phyloP scores from a whole-genome alignment of 106 monocot genomes.

The Cymbidium sinense region DNA sequence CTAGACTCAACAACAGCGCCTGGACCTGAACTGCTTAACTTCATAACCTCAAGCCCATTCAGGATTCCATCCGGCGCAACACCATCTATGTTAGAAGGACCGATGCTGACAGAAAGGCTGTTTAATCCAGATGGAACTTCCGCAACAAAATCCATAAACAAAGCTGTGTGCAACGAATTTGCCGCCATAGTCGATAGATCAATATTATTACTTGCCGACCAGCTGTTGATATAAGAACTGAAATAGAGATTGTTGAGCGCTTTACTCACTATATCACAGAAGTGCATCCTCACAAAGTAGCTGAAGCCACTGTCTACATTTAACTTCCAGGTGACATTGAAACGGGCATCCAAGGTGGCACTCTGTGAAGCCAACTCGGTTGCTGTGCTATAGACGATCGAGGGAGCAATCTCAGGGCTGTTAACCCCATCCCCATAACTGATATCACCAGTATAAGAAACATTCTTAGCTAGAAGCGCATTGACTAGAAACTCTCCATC shows the following conservation, averaged over 20 bases:
- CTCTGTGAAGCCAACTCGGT: conserved; percentile 16
- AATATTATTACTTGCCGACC: conserved; percentile 14
- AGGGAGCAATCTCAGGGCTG: conserved; percentile 48
- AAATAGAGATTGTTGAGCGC: conserved; percentile 25
- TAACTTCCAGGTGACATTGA: conserved; percentile 80
- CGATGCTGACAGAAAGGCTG: conserved; percentile 43
- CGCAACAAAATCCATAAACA: conserved; percentile 43
- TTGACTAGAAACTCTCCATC: conserved; percentile 34
- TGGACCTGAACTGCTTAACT: conserved; percentile 23
- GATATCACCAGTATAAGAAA: not conserved
- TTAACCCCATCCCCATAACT: conserved; percentile 18
- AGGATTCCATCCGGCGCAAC: conserved; percentile 41
- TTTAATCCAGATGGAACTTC: conserved; percentile 5
- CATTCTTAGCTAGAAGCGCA: conserved; percentile 7
- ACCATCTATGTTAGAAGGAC: conserved; percentile 24
- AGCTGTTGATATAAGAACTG: conserved; percentile 39
- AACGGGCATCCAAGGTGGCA: conserved; percentile 2
- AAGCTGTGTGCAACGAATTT: conserved; percentile 24
- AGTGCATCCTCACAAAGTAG: conserved; percentile 66
- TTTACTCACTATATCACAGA: conserved; percentile 73
- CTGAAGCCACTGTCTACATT: conserved; percentile 24
- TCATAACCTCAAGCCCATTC: conserved; percentile 69
- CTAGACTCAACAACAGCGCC: not conserved
- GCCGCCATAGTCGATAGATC: conserved; percentile 22
- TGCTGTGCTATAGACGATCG: conserved; percentile 40